Conservation (phyloP, 257 asterid genomes). For the Knoxia roxburghii region DNA sequence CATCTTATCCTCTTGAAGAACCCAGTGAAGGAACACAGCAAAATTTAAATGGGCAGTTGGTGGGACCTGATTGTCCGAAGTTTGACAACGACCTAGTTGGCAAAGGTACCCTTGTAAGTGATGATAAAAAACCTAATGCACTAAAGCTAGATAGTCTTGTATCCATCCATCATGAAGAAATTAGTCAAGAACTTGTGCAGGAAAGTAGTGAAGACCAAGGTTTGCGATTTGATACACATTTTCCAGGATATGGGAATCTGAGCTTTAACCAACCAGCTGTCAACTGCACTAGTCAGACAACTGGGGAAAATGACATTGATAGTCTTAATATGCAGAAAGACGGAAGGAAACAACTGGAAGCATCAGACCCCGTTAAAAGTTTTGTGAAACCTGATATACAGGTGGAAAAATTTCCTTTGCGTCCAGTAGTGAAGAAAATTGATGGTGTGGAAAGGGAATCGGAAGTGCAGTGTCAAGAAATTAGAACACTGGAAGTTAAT, state of each 20-base stretch:
- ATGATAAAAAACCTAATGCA: constrained; percentile 22
- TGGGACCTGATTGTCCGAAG: not conserved
- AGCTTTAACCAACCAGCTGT: constrained; percentile 17
- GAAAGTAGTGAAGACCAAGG: constrained; percentile 15
- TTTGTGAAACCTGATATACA: constrained; percentile 23
- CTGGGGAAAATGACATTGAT: constrained; percentile 20
- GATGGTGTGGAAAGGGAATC: constrained; percentile 29
- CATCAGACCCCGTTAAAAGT: constrained; percentile 14
- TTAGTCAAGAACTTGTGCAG: constrained; percentile 15
- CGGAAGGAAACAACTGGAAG: constrained; percentile 11
- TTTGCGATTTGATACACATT: constrained; percentile 11
- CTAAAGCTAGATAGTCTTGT: constrained; percentile 16
- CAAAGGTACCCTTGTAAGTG: not conserved
- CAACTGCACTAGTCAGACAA: constrained; percentile 14
- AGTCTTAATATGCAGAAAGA: constrained; percentile 5
- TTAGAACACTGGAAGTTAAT: constrained; percentile 21
- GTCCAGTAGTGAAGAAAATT: constrained; percentile 39
- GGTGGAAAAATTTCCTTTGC: constrained; percentile 72
- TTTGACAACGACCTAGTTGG: constrained; percentile 4
- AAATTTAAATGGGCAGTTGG: constrained; percentile 5
- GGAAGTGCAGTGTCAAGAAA: constrained; percentile 23
- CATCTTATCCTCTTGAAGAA: not conserved
- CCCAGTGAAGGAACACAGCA: constrained; percentile 5
- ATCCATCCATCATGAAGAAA: constrained; percentile 19
- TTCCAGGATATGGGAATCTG: constrained; percentile 19